Percentiles rank a stretch among this genome's conserved stretches.
Evolutionary conservation across 768 basidiomycete genomes (phyloP).

Genomic region (Mycena amicta): DNA sequence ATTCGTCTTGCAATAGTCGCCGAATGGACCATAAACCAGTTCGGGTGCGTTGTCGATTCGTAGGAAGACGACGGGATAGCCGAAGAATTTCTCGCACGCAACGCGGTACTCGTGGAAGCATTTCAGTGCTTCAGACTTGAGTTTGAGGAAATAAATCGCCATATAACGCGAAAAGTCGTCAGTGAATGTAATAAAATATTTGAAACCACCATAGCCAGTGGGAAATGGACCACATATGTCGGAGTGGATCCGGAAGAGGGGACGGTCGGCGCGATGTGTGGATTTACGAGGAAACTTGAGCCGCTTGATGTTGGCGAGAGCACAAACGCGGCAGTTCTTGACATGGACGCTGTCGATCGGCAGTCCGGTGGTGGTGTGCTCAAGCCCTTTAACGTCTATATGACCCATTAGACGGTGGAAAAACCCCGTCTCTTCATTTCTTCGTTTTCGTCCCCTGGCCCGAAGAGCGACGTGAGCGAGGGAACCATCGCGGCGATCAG

Average conservation of each 20-base stretch:
- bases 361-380: conserved; percentile 12
- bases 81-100: conserved; percentile 1
- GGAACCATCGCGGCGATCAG: neutral
- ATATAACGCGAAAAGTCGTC: conserved; percentile 25
- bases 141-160: conserved; percentile 7
- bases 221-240: conserved; percentile 23
- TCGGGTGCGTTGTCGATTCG: conserved; percentile 29
- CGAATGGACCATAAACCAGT: conserved; percentile 19
- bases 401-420: conserved; percentile 18
- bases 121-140: conserved; percentile 6
- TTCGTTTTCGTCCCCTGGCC: neutral
- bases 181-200: conserved; percentile 29
- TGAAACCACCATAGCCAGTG: conserved; percentile 6
- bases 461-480: neutral
- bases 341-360: conserved; percentile 11
- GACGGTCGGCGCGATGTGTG: conserved; percentile 6
- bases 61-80: neutral
- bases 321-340: conserved; percentile 14
- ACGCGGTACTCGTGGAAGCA: conserved; percentile 5
- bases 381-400: conserved; percentile 24
- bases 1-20: conserved; percentile 7
- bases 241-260: conserved; percentile 17
- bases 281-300: conserved; percentile 12
- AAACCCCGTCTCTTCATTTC: neutral
- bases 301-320: conserved; percentile 16